These are phyloP conservation scores for Volvox carteri DNA, from an alignment of 163 green algal genomes.

Conservation along the genomic window DNA sequence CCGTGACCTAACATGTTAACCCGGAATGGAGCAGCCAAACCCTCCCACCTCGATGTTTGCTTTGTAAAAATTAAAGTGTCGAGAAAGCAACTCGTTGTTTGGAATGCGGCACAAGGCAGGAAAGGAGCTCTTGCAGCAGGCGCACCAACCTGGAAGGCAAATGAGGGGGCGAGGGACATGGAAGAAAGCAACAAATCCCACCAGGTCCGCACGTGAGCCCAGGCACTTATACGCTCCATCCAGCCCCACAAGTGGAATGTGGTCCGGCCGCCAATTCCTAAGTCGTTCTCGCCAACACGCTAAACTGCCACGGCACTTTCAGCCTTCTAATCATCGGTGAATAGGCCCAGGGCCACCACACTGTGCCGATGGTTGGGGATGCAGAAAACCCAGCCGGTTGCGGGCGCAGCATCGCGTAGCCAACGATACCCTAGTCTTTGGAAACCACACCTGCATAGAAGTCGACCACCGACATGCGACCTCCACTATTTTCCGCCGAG, in stretches of 20 bases:
- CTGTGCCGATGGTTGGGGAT: too few species aligned
- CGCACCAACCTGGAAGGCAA: constrained; percentile 27
- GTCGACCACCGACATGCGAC: constrained; percentile 38
- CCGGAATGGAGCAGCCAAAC: too few species aligned
- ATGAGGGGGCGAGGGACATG: background rate
- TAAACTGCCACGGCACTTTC: too few species aligned
- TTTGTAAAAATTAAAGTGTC: constrained; percentile 50
- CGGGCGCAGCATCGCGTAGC: background rate
- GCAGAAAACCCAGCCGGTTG: too few species aligned
- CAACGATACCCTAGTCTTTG: background rate
- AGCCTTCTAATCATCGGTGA: too few species aligned
- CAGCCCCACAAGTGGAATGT: too few species aligned
- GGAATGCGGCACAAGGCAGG: constrained; percentile 46
- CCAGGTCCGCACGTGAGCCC: background rate
- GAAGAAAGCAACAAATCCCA: background rate
- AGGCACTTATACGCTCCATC: background rate
- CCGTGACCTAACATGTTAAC: too few species aligned
- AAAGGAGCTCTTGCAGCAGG: constrained; percentile 55
- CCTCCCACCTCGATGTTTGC: constrained; percentile 54
- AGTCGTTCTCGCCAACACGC: too few species aligned
- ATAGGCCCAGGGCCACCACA: too few species aligned
- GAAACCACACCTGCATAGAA: constrained; percentile 36
- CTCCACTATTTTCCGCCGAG: constrained; percentile 1
- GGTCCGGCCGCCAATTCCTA: too few species aligned
- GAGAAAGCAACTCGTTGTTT: background rate